Conservation (phyloP, 73 alveolate species). For the Paramecium pentaurelia region DNA sequence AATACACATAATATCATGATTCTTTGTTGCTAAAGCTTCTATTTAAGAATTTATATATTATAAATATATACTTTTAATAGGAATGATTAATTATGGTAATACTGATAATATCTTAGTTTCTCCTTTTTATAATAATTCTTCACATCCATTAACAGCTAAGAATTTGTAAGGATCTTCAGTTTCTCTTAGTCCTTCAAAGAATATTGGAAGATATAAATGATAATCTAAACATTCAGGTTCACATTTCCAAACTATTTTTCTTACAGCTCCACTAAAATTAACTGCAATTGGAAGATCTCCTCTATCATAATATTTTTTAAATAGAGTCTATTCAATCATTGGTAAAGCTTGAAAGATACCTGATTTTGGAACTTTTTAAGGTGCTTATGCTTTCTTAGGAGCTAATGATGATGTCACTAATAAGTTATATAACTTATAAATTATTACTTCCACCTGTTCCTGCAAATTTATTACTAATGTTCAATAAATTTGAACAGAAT, state of each 20-base stretch:
- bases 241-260: constrained; percentile 76
- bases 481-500: constrained; percentile 51
- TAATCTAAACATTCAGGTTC: constrained; percentile 90
- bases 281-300: constrained; percentile 88
- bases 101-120: constrained; percentile 93
- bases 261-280: constrained; percentile 77
- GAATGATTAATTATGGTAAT: constrained; percentile 95
- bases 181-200: constrained; percentile 98
- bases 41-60: background rate
- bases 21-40: constrained; percentile 92
- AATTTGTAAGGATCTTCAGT: constrained; percentile 96
- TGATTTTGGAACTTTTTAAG: constrained; percentile 53
- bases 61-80: constrained; percentile 74
- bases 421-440: background rate
- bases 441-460: constrained; percentile 64
- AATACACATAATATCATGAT: constrained; percentile 89
- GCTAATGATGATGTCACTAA: constrained; percentile 60
- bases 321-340: constrained; percentile 62
- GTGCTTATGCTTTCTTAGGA: constrained; percentile 57
- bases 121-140: constrained; percentile 86
- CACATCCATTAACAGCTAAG: constrained; percentile 94
- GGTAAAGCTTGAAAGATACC: constrained; percentile 59
- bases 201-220: constrained; percentile 94
- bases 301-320: constrained; percentile 82
- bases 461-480: constrained; percentile 55